Evolutionary conservation across 2,329 filamentous ascomycete genomes (phyloP), one percentile per base, ranked within the genome.

Genomic region (Nemania serpens): DNA sequence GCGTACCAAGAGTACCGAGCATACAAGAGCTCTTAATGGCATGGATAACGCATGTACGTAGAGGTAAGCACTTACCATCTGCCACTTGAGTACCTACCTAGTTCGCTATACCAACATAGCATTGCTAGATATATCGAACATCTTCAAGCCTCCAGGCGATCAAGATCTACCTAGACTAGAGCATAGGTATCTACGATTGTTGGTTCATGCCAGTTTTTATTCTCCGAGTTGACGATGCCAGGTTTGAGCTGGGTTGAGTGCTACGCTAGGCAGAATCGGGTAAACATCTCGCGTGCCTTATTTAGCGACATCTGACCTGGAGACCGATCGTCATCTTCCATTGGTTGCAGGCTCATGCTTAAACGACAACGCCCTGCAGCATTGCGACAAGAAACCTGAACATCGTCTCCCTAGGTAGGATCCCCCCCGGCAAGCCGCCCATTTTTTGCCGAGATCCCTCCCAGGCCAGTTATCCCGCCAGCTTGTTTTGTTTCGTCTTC

Each of bases 241-340:
- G 15, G 45, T 12, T 47, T 20, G 41, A 41, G 55, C 55, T 45
- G 25, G 25, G 39, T 18, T 37, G 37, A 15, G 55, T 17, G 29
- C 45, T 43, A n/a, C 54, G 46, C 54, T 36, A 47, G 43, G 61
- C 49, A 56, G 56, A 58, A 64, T 54, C 59, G 48, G 65, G 62
- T 43, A 52, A 49, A 54, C 51, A 54, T 57, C 55, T 46, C 39
- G 45, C 47, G 53, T 45, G 37, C 56, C 62, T 65, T 55, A 61
- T 48, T 63, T 68, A 70, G 68, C 68, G 63, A 62, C 64, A 68
- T 67, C 58, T 66, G 51, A 39, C 59, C 49, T 60, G 53, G 59
- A 68, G 68, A 64, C 65, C 53, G 63, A 50, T 63, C 52, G 48
- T 57, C 58, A 29, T 42, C 49, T 56, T 59, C 59, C 46, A 68